Conservation (phyloP, 257 asterid genomes). For the Leptodermis oblonga region DNA sequence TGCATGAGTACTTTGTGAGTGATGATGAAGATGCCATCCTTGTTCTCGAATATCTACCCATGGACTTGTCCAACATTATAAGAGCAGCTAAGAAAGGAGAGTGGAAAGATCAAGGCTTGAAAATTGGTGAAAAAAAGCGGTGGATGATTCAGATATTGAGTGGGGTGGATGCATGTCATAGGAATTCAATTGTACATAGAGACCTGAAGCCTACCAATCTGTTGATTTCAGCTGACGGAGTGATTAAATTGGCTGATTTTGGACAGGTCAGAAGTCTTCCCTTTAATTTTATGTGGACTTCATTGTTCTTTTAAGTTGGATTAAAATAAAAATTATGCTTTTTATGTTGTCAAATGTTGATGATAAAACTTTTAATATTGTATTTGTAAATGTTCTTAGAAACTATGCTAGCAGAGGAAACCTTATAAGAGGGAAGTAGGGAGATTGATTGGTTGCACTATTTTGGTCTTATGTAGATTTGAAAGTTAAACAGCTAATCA, state of each 20-base stretch:
- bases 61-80: conserved; percentile 68
- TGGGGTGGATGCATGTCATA: conserved; percentile 75
- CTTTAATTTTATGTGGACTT: neutral
- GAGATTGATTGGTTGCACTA: too few relatives aligned
- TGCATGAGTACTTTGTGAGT: conserved; percentile 84
- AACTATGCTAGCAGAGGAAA: neutral
- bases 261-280: conserved; percentile 64
- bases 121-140: conserved; percentile 60
- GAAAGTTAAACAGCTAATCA: too few relatives aligned
- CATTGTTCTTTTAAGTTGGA: too few relatives aligned
- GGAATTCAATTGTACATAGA: conserved; percentile 78
- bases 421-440: neutral
- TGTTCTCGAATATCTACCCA: conserved; percentile 82
- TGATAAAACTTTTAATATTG: neutral
- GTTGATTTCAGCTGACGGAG: conserved; percentile 75
- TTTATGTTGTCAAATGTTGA: neutral
- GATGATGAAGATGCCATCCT: conserved; percentile 89
- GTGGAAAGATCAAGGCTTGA: conserved; percentile 54
- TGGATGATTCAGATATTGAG: conserved; percentile 86
- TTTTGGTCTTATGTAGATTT: too few relatives aligned
- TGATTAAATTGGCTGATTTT: conserved; percentile 89
- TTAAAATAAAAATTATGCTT: neutral
- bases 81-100: conserved; percentile 48
- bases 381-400: neutral
- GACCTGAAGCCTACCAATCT: conserved; percentile 91